phyloP scores from a whole-genome alignment of 768 basidiomycete species.

The Macrolepiota albuminosa region DNA sequence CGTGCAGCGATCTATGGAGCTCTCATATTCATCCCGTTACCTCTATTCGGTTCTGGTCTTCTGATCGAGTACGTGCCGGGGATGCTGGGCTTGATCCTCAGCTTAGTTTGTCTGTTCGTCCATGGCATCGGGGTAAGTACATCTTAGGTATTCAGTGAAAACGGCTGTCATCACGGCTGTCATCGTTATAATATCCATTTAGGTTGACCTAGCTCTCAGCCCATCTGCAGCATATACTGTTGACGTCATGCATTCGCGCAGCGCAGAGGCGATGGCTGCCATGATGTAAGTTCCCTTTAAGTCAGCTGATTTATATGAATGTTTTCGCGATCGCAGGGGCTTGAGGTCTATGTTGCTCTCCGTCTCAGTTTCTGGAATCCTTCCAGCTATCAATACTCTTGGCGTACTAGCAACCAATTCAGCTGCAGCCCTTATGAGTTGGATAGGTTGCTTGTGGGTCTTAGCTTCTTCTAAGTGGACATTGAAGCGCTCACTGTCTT shows the following conservation, averaged over 20 bases:
- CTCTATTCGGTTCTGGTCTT: constrained; percentile 44
- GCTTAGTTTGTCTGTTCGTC: constrained; percentile 52
- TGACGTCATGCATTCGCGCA: constrained; percentile 54
- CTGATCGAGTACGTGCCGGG: constrained; percentile 48
- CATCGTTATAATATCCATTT: background rate
- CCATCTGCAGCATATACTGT: constrained; percentile 54
- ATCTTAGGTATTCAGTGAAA: background rate
- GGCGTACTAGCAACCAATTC: constrained; percentile 50
- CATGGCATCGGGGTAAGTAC: constrained; percentile 59
- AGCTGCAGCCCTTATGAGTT: constrained; percentile 38
- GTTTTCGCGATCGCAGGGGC: constrained; percentile 29
- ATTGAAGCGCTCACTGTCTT: constrained; percentile 5
- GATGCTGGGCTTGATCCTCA: constrained; percentile 42
- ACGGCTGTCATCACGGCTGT: background rate
- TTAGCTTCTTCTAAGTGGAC: background rate
- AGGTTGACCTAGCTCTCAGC: constrained; percentile 55
- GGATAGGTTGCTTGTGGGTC: constrained; percentile 50
- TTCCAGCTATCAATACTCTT: constrained; percentile 49
- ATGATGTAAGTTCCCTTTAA: constrained; percentile 34
- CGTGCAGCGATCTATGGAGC: constrained; percentile 45
- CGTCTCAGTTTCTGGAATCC: constrained; percentile 36
- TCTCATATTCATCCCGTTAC: constrained; percentile 46
- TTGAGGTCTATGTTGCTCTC: constrained; percentile 42
- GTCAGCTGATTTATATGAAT: background rate
- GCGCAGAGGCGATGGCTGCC: constrained; percentile 62